Evolutionary conservation across 257 asterid genomes (phyloP).

Genomic region (Fraxinus anomala): DNA sequence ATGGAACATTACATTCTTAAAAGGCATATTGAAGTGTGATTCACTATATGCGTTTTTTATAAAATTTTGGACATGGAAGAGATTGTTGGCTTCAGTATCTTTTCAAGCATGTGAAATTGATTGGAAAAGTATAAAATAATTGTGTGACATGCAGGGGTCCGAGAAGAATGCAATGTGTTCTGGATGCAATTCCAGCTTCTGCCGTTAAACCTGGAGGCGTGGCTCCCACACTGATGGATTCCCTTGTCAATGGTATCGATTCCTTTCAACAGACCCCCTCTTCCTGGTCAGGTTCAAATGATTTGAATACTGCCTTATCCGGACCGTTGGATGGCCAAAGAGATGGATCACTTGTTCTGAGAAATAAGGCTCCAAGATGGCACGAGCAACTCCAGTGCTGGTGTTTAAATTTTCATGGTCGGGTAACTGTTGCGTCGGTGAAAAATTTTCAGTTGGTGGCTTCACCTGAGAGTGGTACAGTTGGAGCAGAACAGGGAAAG

Average conservation of each 20-base stretch:
- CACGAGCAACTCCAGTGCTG: slow-evolving; percentile 98
- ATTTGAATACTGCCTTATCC: slow-evolving; percentile 43
- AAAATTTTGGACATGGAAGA: background rate
- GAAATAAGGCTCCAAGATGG: slow-evolving; percentile 93
- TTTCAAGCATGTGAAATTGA: background rate
- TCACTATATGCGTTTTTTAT: background rate
- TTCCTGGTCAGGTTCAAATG: slow-evolving; percentile 50
- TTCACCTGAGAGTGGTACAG: slow-evolving; percentile 57
- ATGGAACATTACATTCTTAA: background rate
- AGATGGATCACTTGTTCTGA: slow-evolving; percentile 58
- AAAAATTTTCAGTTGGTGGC: slow-evolving; percentile 94
- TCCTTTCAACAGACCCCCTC: slow-evolving; percentile 51
- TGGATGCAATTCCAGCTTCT: slow-evolving; percentile 73
- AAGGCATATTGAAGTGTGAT: background rate
- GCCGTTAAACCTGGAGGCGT: slow-evolving; percentile 68
- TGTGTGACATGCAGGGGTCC: slow-evolving; percentile 68
- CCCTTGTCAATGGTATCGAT: slow-evolving; percentile 41
- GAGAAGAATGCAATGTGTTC: slow-evolving; percentile 76
- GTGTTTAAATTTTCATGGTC: slow-evolving; percentile 93
- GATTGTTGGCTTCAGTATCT: background rate
- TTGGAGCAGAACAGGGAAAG: slow-evolving; percentile 75
- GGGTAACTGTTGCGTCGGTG: slow-evolving; percentile 90
- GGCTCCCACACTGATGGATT: slow-evolving; percentile 62
- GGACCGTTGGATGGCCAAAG: slow-evolving; percentile 36
- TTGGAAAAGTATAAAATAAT: background rate